These are phyloP conservation scores for Phlebiopsis flavidoalba DNA, from an alignment of 768 basidiomycete genomes.

Conservation along the genomic window DNA sequence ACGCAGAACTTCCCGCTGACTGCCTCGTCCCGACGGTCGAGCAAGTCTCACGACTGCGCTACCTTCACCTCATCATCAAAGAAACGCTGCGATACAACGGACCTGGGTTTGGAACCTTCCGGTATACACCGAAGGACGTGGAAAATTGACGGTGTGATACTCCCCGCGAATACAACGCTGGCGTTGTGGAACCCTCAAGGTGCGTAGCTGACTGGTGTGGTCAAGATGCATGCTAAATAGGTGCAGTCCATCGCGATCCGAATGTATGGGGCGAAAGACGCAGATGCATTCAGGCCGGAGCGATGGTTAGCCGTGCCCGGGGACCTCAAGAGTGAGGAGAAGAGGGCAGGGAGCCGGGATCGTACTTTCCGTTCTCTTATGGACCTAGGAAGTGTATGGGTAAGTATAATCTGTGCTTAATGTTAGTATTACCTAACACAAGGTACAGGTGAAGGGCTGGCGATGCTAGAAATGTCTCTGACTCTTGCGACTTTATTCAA, in stretches of 20 bases:
- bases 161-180: conserved; percentile 2
- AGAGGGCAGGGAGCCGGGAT: neutral
- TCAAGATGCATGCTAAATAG: neutral
- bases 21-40: neutral
- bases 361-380: conserved; percentile 1
- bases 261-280: neutral
- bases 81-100: conserved; percentile 4
- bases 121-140: neutral
- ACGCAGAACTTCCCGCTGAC: neutral
- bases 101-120: conserved; percentile 2
- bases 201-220: neutral
- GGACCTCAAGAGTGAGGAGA: neutral
- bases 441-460: neutral
- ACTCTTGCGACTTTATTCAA: neutral
- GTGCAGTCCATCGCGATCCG: neutral
- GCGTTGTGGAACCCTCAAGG: conserved; percentile 5
- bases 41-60: neutral
- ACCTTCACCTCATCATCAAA: conserved; percentile 1
- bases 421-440: neutral
- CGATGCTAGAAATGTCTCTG: conserved; percentile 1
- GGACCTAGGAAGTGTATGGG: conserved; percentile 1
- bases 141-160: neutral
- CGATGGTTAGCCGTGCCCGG: neutral
- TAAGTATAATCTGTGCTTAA: neutral
- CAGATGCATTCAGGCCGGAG: neutral